phyloP scores from a whole-genome alignment of 805 yeast species.

The Wickerhamiella spandovensis region DNA sequence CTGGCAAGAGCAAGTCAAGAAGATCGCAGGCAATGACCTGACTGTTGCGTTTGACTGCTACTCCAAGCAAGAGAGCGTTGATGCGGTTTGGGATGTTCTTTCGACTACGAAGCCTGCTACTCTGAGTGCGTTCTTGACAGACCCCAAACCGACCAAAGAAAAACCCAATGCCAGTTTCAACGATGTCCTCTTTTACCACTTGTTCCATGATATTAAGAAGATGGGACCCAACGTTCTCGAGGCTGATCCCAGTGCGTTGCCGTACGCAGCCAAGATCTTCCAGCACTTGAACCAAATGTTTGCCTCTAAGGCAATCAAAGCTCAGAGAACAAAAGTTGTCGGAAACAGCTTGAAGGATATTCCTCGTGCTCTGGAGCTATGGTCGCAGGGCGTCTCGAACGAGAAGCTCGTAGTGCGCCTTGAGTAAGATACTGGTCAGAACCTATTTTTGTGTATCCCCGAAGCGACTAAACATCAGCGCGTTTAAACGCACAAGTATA shows the following conservation, averaged over 20 bases:
- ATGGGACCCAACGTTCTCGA: slow-evolving; percentile 11
- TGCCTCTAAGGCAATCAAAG: slow-evolving; percentile 5
- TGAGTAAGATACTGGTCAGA: no score
- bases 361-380: not conserved
- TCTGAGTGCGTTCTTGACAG: slow-evolving; percentile 4
- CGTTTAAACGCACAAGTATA: no score
- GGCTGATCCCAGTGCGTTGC: slow-evolving; percentile 4
- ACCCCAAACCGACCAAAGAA: not conserved
- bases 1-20: slow-evolving; percentile 32
- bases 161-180: slow-evolving; percentile 3
- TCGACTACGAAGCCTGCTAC: slow-evolving; percentile 1
- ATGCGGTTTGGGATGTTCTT: slow-evolving; percentile 8
- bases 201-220: slow-evolving; percentile 14
- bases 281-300: slow-evolving; percentile 9
- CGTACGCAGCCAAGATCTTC: slow-evolving; percentile 6
- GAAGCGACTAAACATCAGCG: no score
- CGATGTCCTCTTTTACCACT: slow-evolving; percentile 6
- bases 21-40: slow-evolving; percentile 16
- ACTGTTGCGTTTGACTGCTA: slow-evolving; percentile 20
- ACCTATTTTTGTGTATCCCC: no score
- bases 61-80: slow-evolving; percentile 12
- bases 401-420: not conserved
- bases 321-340: slow-evolving; percentile 14
- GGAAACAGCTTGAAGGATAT: not conserved
- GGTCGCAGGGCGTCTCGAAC: not conserved